A percentile compares a stretch with the other conserved stretches of the same genome.
Evolutionary conservation across 805 yeast species (phyloP).

Genomic region (Wickerhamiella kurtzmanii): DNA sequence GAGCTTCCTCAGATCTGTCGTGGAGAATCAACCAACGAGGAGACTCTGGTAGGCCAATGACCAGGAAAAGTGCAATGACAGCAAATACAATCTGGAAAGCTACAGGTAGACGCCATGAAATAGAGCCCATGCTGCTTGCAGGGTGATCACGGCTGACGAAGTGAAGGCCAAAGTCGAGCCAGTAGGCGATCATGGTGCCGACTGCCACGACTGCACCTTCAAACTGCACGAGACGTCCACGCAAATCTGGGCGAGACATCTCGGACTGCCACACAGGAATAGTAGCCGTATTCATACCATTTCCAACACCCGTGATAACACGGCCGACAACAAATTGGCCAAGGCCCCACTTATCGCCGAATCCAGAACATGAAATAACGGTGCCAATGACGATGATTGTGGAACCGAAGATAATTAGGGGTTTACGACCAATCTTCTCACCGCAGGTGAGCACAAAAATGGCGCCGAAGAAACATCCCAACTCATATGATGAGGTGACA

Average conservation of each 20-base stretch:
- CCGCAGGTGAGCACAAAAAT: slow-evolving; percentile 47
- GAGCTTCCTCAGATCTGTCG: slow-evolving; percentile 35
- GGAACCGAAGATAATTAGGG: slow-evolving; percentile 43
- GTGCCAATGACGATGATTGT: slow-evolving; percentile 47
- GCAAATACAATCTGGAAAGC: slow-evolving; percentile 56
- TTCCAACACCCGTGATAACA: slow-evolving; percentile 60
- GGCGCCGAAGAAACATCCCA: slow-evolving; percentile 69
- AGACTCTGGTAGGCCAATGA: slow-evolving; percentile 63
- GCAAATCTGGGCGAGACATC: slow-evolving; percentile 46
- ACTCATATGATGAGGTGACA: slow-evolving; percentile 40
- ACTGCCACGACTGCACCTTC: slow-evolving; percentile 61
- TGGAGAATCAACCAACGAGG: slow-evolving; percentile 72
- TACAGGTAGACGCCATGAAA: slow-evolving; percentile 67
- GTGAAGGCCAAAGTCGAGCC: slow-evolving; percentile 60
- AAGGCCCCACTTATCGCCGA: slow-evolving; percentile 30
- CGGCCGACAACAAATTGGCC: slow-evolving; percentile 69
- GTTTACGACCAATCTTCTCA: slow-evolving; percentile 53
- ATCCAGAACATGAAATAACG: slow-evolving; percentile 40
- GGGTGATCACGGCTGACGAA: slow-evolving; percentile 29
- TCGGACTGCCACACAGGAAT: slow-evolving; percentile 77
- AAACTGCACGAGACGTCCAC: slow-evolving; percentile 56
- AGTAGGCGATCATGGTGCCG: slow-evolving; percentile 64
- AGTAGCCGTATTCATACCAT: slow-evolving; percentile 65
- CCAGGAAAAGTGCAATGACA: slow-evolving; percentile 38
- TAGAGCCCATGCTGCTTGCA: slow-evolving; percentile 10